Evolutionary conservation across 2,329 filamentous ascomycete species (phyloP).

Genomic region (Leptographium radiaticola): DNA sequence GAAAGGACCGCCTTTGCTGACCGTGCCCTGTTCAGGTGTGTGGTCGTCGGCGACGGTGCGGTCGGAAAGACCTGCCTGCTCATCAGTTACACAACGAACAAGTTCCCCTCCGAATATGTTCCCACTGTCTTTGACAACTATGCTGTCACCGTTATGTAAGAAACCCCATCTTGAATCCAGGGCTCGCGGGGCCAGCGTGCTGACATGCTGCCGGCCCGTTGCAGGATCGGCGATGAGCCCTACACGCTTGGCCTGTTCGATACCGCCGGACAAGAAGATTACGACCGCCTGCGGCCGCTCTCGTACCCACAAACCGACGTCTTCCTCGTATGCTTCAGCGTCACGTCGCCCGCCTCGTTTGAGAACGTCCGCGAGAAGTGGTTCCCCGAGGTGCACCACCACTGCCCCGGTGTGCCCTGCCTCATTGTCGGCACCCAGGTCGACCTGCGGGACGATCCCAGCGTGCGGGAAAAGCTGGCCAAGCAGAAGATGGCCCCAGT

Average conservation of each 20-base stretch:
- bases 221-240: conserved; percentile 95
- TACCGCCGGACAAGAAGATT: conserved; percentile 98
- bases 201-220: background rate
- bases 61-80: conserved; percentile 98
- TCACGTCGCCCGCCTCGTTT: conserved; percentile 93
- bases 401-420: conserved; percentile 95
- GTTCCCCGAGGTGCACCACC: conserved; percentile 97
- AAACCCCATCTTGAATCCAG: conserved; percentile 17
- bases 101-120: conserved; percentile 99
- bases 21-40: conserved; percentile 53
- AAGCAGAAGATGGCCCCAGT: conserved; percentile 97
- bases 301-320: conserved; percentile 98
- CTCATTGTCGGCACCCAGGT: conserved; percentile 96
- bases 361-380: conserved; percentile 99
- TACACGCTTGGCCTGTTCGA: conserved; percentile 96
- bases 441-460: conserved; percentile 80
- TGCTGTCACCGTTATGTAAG: conserved; percentile 98
- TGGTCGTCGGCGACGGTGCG: conserved; percentile 97
- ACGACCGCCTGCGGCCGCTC: conserved; percentile 88
- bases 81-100: conserved; percentile 99
- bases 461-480: conserved; percentile 77
- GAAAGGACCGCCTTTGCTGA: conserved; percentile 1
- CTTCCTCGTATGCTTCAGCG: conserved; percentile 97
- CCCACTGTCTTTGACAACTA: conserved; percentile 99
- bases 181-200: background rate